Base-by-base conservation (phyloP, 768 basidiomycete species). In the Mycena epipterygia region DNA sequence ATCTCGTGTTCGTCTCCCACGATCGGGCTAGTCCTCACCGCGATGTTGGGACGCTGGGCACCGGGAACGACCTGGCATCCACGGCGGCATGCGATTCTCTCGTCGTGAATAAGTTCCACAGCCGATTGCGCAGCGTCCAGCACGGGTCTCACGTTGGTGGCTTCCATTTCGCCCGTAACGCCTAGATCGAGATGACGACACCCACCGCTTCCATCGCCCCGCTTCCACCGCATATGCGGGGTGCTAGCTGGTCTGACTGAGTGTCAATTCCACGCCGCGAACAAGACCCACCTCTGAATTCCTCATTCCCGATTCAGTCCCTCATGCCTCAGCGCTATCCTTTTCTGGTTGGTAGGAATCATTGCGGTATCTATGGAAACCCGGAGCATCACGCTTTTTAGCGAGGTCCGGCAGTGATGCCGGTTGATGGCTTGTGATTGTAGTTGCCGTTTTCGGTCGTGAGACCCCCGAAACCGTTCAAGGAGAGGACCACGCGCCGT, bases 121-220 rank as follows among this genome's bases (percentile, higher is more conserved):
- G 64, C 25, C 41, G 23, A 64, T 64, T 64, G 51, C 53, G 44
- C 44, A 46, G 64, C 42, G 64, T 65, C 53, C 42, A 65, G 53
- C 30, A 42, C 32, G 44, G 52, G 63, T 65, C 64, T 55, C 53
- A 65, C 53, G 64, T 57, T 42, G 64, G 39, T 64, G 44, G 63
- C 63, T 64, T 64, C 63, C 63, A 64, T 64, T 44, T 55, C 63
- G 9, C 63, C 41, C 39, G 64, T 56, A 65, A 56, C 53, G 52
- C 63, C 14, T 56, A 64, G 51, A 53, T 64, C 53, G 64, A 65
- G 53, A 23, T 65, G 64, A 48, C 44, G 64, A 65, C 30, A 57
- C 33, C 53, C 64, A 65, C 55, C 64, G 44, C 52, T 65, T 57
- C n/a, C n/a, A n/a, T n/a, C n/a, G n/a, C n/a, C n/a, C n/a, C n/a